Base-by-base conservation (phyloP, 2,329 filamentous ascomycete genomes). In the Tolypocladium tropicale region DNA sequence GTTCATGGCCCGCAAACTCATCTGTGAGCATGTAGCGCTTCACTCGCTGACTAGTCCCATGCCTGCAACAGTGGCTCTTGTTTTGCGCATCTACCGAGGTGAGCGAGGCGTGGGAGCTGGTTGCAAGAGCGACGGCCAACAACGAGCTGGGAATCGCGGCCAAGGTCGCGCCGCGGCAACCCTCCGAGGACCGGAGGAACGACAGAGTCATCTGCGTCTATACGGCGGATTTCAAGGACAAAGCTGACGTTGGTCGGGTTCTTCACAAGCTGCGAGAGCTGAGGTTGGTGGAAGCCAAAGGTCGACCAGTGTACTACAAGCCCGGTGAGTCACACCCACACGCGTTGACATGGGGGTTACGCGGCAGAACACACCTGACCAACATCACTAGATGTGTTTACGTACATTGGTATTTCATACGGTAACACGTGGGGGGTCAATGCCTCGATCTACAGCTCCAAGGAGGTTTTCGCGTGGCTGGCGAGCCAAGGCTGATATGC, bases 191-290 rank as follows among this genome's bases (percentile, higher is more conserved):
- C 51, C 57, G 59, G 6, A 64, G 71, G 28, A 76, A 70, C 48
- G 70, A 73, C 23, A 77, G 83, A 23, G 70, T 94, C 46, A 83
- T 95, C 30, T 92, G 88, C 61, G 75, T 95, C 9, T 95, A 95
- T 68, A 95, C 89, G 6, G 74, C 76, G 46, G 83, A 95, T 67
- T 94, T 91, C 65, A 74, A 74, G 32, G 84, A 95, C 65, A 76
- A 73, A 53, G 73, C 77, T 4, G 89, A 95, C 65, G 80, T 95
- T 6, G 77, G 76, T 32, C 78, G 87, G 48, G 87, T 95, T 4
- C 72, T 93, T 41, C 66, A 75, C 57, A 79, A 75, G 60, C 69
- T 95, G 59, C 78, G 79, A 53, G 75, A 83, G 55, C 73, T 91
- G 57, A 83, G 79, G 9, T 71, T 94, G 39, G 75, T 86, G 53